phyloP scores from a whole-genome alignment of 2,329 filamentous ascomycete genomes.

The Colletotrichum destructivum region DNA sequence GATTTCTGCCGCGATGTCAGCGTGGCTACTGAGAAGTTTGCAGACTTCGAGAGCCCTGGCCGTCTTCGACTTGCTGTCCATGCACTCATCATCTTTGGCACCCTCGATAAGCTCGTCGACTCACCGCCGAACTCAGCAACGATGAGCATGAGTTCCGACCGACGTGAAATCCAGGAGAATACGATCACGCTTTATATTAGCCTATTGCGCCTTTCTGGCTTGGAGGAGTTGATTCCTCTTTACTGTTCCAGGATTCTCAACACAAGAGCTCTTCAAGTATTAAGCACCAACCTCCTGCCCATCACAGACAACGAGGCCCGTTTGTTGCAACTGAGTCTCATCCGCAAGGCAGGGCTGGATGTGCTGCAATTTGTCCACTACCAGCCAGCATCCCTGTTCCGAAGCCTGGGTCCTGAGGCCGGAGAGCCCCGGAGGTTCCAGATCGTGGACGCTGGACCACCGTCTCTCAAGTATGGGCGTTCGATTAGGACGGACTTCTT shows the following conservation, averaged over 20 bases:
- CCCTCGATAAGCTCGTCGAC: slow-evolving; percentile 73
- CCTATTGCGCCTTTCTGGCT: slow-evolving; percentile 78
- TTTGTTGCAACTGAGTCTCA: slow-evolving; percentile 78
- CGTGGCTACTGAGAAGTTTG: slow-evolving; percentile 63
- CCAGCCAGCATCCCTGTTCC: slow-evolving; percentile 70
- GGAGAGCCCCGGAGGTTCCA: slow-evolving; percentile 58
- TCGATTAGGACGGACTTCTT: slow-evolving; percentile 81
- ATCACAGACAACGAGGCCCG: slow-evolving; percentile 78
- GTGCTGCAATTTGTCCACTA: slow-evolving; percentile 80
- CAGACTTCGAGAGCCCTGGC: slow-evolving; percentile 71
- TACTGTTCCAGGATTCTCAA: slow-evolving; percentile 86
- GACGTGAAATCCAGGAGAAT: slow-evolving; percentile 75
- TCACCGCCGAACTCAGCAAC: slow-evolving; percentile 53
- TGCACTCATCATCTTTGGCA: slow-evolving; percentile 74
- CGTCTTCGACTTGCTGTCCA: slow-evolving; percentile 80
- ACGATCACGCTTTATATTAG: slow-evolving; percentile 87
- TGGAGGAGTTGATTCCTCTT: slow-evolving; percentile 85
- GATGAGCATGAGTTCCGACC: slow-evolving; percentile 49
- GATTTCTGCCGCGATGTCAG: slow-evolving; percentile 47
- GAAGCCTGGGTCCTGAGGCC: slow-evolving; percentile 59
- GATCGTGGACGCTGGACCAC: slow-evolving; percentile 63
- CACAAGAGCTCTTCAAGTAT: slow-evolving; percentile 76
- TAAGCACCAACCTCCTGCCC: slow-evolving; percentile 84
- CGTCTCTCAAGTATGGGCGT: slow-evolving; percentile 72
- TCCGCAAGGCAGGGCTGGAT: slow-evolving; percentile 82